Evolutionary conservation across 495 filamentous ascomycete species (phyloP), one percentile per base, ranked within the genome.

Genomic region (Opeltia flavorubescens): DNA sequence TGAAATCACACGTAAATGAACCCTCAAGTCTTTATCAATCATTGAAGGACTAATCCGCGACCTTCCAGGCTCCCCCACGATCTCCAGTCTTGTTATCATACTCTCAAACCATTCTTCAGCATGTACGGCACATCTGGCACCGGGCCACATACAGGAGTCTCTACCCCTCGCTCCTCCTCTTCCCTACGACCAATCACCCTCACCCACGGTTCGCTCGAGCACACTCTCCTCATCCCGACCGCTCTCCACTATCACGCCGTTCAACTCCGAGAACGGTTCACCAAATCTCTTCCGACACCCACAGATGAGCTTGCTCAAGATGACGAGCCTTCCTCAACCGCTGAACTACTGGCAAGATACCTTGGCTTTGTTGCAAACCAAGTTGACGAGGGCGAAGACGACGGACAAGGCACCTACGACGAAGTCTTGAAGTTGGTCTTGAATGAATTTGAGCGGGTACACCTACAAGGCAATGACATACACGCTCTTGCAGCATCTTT

Each of bases 231-330:
- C 50, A 83, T 98, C 50, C 91, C 91, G 17, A 95, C 93, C 49
- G 79, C 79, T 48, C 72, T 95, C 50, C 91, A 98, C 66, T 98
- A 93, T 73, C 88, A 88, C 63, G 91, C 91, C 50, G 84, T 86
- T 24, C 83, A 91, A 65, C 73, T 95, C 53, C 88, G 88, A 67
- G 86, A 94, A 52, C 71, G 74, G 41, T 96, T 98, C 64, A 76
- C 75, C 33, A 71, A 82, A 11, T 85, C 84, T 36, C 74, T 98
- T 54, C 91, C 91, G 17, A 68, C 78, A 41, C 83, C 91, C 25
- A 98, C 91, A 55, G 91, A 98, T 62, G 91, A 98, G 67, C 77
- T 96, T 53, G 91, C 93, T 33, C 84, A 89, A 59, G 91, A 98
- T 64, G 91, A 98, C 54, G 91, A 98, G 69, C 91, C 91, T 4